These are phyloP conservation scores for Bimuria novae-zelandiae DNA, from an alignment of 2,329 filamentous ascomycete genomes.

Conservation along the genomic window DNA sequence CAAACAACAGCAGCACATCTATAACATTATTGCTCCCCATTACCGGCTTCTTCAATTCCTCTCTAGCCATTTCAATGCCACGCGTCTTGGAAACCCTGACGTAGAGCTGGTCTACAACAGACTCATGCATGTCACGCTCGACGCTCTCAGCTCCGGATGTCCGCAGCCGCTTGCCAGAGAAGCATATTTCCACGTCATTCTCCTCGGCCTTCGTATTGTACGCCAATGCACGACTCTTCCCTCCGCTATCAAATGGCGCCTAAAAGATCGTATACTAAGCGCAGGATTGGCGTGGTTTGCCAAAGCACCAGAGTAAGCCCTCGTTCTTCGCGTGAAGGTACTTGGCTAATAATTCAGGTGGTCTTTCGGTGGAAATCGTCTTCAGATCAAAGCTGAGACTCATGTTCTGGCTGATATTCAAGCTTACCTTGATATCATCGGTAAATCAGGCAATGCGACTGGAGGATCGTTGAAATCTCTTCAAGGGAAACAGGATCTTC, in stretches of 20 bases:
- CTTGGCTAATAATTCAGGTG: conserved; percentile 57
- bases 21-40: conserved; percentile 85
- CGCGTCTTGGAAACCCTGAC: conserved; percentile 80
- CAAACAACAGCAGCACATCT: conserved; percentile 76
- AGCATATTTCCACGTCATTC: conserved; percentile 83
- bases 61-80: conserved; percentile 92
- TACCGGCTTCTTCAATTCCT: conserved; percentile 85
- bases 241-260: conserved; percentile 72
- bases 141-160: conserved; percentile 64
- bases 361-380: conserved; percentile 92
- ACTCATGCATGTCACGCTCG: conserved; percentile 77
- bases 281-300: conserved; percentile 89
- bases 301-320: conserved; percentile 66
- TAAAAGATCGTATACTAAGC: conserved; percentile 88
- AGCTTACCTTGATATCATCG: conserved; percentile 66
- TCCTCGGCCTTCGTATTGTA: conserved; percentile 81
- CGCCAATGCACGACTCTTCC: conserved; percentile 69
- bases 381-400: conserved; percentile 93
- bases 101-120: conserved; percentile 81
- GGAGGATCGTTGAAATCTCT: conserved; percentile 65
- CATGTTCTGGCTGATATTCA: conserved; percentile 79
- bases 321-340: not conserved
- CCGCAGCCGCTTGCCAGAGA: conserved; percentile 90
- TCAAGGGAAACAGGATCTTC: conserved; percentile 79
- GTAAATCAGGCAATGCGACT: conserved; percentile 58